These are phyloP conservation scores for Dichomitus squalens DNA, from an alignment of 1,284 basidiomycete species.

Conservation along the genomic window DNA sequence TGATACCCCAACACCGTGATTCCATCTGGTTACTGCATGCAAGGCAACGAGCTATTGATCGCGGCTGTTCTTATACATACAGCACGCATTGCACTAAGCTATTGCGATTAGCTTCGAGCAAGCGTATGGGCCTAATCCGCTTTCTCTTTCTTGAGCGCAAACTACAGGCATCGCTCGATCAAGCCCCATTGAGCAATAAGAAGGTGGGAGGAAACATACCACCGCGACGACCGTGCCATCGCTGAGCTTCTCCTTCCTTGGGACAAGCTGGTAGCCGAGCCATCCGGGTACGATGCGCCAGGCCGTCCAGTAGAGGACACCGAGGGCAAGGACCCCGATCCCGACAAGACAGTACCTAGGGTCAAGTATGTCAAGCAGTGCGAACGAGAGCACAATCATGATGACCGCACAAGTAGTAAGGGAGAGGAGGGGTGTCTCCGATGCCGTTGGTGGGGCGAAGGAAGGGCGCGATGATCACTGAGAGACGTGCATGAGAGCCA, in stretches of 20 bases:
- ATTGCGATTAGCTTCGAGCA: too few relatives aligned
- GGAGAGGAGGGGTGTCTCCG: slow-evolving; percentile 61
- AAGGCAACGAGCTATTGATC: too few relatives aligned
- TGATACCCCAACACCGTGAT: too few relatives aligned
- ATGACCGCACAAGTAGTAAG: slow-evolving; percentile 61
- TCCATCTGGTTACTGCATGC: too few relatives aligned
- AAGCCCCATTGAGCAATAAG: too few relatives aligned
- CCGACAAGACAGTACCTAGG: slow-evolving; percentile 57
- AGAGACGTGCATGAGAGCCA: background rate
- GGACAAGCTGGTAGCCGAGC: slow-evolving; percentile 51
- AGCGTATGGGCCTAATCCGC: too few relatives aligned
- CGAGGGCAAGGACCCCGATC: slow-evolving; percentile 49
- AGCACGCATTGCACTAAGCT: too few relatives aligned
- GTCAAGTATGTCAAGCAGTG: background rate
- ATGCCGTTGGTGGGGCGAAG: slow-evolving; percentile 53
- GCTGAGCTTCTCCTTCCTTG: slow-evolving; percentile 46
- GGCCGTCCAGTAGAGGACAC: slow-evolving; percentile 55
- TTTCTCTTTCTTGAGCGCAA: too few relatives aligned
- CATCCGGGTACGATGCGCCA: slow-evolving; percentile 56
- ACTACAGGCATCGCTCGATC: too few relatives aligned
- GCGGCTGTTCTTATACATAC: too few relatives aligned
- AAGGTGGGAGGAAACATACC: too few relatives aligned
- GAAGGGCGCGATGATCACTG: slow-evolving; percentile 60
- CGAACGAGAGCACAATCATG: background rate
- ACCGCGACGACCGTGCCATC: slow-evolving; percentile 61